Base-by-base conservation (phyloP, 2,329 filamentous ascomycete species). In the Atkinsonella texensis region DNA sequence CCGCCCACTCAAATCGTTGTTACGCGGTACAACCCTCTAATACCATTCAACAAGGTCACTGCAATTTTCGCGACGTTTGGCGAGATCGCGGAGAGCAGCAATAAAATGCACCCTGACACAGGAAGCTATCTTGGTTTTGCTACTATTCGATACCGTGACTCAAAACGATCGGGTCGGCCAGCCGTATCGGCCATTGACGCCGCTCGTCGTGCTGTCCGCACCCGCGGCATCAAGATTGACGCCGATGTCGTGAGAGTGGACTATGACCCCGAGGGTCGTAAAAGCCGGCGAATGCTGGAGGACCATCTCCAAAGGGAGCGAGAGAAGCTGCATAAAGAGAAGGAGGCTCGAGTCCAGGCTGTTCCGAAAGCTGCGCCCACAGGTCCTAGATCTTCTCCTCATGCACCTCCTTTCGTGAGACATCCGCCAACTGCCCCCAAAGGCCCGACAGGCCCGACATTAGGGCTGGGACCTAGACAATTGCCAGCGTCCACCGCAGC, bases 91-190 rank as follows among this genome's bases (percentile, higher is more conserved):
- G 86, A 90, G 62, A 85, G 94, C 60, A 89, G 88, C 62, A 96
- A 96, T 63, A 91, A 94, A 65, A 91, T 94, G 62, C 89, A 98
- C 67, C 93, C 93, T 9, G 85, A 90, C 53, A 97, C 90, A 12
- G 93, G 93, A 17, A 93, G 88, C 62, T 95, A 94, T 63, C 77
- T 98, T 12, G 93, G 93, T 12, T 90, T 98, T 64, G 95, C 88
- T 57, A 88, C 89, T 15, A 89, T 98, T 63, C 83, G 85, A 53
- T 98, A 94, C 67, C 83, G 85, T 61, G 91, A 97, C 64, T 73
- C 76, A 2, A 77, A 80, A 71, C 67, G 65, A 13, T 58, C 64
- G 4, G 67, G 64, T 44, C 62, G 62, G 7, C 63, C 65, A 5
- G 67, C 70, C 50, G 70, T 88, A 40, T 77, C 83, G 48, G 93